These are phyloP conservation scores for Phytophthora sojae DNA, from an alignment of 352 stramenopile genomes.

Conservation along the genomic window DNA sequence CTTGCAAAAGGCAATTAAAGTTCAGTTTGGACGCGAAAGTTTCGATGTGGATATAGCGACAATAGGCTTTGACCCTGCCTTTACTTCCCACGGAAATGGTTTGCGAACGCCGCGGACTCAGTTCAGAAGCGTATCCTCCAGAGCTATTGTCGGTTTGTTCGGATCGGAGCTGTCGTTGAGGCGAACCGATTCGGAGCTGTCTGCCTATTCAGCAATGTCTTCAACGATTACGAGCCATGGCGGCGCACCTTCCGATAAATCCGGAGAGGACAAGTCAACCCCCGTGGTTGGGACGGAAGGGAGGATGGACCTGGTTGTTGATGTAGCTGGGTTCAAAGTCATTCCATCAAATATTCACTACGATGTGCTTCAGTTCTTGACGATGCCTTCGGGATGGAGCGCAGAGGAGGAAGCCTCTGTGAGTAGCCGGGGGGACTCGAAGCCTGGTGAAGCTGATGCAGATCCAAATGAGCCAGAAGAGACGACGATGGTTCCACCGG, in stretches of 20 bases:
- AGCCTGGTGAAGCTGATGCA: conserved; percentile 11
- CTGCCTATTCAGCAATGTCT: conserved; percentile 35
- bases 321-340: conserved; percentile 79
- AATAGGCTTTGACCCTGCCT: conserved; percentile 53
- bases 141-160: conserved; percentile 46
- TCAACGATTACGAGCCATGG: conserved; percentile 32
- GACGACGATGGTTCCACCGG: conserved; percentile 13
- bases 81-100: conserved; percentile 37
- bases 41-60: conserved; percentile 47
- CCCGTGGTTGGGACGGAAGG: conserved; percentile 37
- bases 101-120: conserved; percentile 33
- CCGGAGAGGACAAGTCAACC: conserved; percentile 20
- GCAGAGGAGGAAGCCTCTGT: conserved; percentile 33
- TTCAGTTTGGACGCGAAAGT: conserved; percentile 64
- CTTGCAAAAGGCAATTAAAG: conserved; percentile 64
- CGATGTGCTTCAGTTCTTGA: conserved; percentile 77
- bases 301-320: conserved; percentile 73
- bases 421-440: conserved; percentile 26
- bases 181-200: conserved; percentile 46
- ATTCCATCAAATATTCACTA: conserved; percentile 88
- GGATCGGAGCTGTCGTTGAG: conserved; percentile 42
- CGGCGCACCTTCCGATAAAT: conserved; percentile 22
- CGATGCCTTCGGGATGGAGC: conserved; percentile 34
- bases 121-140: conserved; percentile 54
- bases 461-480: conserved; percentile 12